phyloP scores from a whole-genome alignment of 2,329 filamentous ascomycete genomes.

The Aspergillus uvarum region DNA sequence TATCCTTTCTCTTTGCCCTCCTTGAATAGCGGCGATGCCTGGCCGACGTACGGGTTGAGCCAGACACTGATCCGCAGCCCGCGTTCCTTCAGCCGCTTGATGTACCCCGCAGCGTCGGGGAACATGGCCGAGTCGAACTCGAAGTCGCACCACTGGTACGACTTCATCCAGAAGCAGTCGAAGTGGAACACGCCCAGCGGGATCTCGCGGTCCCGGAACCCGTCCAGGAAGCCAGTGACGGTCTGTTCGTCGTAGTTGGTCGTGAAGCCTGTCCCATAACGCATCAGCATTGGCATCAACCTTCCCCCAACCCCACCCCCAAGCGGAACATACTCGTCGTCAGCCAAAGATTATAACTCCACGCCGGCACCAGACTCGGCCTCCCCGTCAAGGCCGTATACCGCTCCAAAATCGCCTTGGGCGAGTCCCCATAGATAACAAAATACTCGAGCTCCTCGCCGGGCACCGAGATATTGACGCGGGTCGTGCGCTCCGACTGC shows the following conservation, averaged over 20 bases:
- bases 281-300: not conserved
- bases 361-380: conserved; percentile 64
- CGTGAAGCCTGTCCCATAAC: conserved; percentile 56
- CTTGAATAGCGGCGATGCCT: conserved; percentile 66
- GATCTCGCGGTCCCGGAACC: conserved; percentile 64
- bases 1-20: conserved; percentile 64
- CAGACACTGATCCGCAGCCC: conserved; percentile 70
- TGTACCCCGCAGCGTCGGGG: conserved; percentile 65
- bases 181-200: conserved; percentile 73
- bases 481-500: conserved; percentile 69
- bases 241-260: conserved; percentile 71
- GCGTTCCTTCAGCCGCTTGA: conserved; percentile 62
- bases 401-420: conserved; percentile 68
- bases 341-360: conserved; percentile 76
- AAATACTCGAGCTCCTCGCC: conserved; percentile 72
- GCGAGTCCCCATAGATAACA: conserved; percentile 68
- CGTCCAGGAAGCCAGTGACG: conserved; percentile 65
- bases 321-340: conserved; percentile 53
- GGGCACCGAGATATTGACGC: conserved; percentile 68
- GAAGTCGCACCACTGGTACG: conserved; percentile 74
- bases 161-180: conserved; percentile 76
- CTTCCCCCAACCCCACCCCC: too few species aligned
- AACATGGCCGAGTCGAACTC: conserved; percentile 68
- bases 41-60: conserved; percentile 74
- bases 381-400: conserved; percentile 69